Base-by-base conservation (phyloP, 2,329 filamentous ascomycete species). In the Claviceps sp. region DNA sequence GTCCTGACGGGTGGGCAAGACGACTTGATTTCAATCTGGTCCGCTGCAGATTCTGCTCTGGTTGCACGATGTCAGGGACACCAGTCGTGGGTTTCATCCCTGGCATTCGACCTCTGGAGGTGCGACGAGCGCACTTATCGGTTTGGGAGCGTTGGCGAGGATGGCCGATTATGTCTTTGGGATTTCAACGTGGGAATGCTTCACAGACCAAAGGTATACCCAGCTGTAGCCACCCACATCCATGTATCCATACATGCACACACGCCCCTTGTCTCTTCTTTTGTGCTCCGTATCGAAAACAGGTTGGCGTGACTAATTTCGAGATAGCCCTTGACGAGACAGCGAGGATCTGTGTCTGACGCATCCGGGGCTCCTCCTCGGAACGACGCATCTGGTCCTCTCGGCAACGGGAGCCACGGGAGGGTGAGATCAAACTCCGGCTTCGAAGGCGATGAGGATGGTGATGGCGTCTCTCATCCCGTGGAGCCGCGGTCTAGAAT, bases 111-210 rank as follows among this genome's bases (percentile, higher is more conserved):
- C 65, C 89, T 89, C 0, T 98, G 93, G 93, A 80, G 90, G 56
- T 98, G 93, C 63, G 93, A 98, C 63, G 89, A 95, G 64, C 82
- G 86, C 60, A 97, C 89, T 61, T 98, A 98, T 68, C 81, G 93
- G 1, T 95, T 98, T 61, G 93, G 93, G 34, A 95, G 89, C 61
- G 91, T 98, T 1, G 93, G 91, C 14, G 91, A 97, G 64, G 93
- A 98, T 65, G 88, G 90, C 60, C 78, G 89, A 53, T 73, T 98
- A 17, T 80, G 95, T 54, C 73, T 98, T 13, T 98, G 93, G 93
- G 93, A 98, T 71, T 98, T 98, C 65, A 95, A 85, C 58, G 89
- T 95, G 43, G 89, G 89, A 60, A 97, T 97, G 91, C 75, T 98
- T 60, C 87, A 94, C 67, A 80, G 90, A 55, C 91, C 93, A 19